Evolutionary conservation across 345 rosid species (phyloP).

Genomic region (Brassica incana): DNA sequence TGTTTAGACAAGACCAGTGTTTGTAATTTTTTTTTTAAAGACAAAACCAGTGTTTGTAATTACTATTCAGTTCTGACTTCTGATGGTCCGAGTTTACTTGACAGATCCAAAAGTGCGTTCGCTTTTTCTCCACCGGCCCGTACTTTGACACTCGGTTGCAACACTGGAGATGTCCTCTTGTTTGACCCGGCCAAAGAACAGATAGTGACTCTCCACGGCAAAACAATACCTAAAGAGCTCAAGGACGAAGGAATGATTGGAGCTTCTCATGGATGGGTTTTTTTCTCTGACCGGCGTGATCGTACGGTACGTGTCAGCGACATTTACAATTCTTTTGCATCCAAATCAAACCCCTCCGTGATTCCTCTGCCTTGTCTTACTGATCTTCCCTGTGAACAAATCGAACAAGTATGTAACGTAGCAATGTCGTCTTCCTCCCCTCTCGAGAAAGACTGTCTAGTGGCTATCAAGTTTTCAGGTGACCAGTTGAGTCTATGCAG

Average conservation of each 20-base stretch:
- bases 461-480: background rate
- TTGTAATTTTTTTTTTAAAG: background rate
- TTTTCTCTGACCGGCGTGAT: background rate
- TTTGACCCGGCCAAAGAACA: background rate
- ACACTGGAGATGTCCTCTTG: background rate
- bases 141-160: background rate
- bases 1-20: background rate
- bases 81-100: background rate
- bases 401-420: background rate
- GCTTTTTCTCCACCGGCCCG: background rate
- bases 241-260: background rate
- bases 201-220: background rate
- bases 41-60: background rate
- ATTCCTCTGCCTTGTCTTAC: background rate
- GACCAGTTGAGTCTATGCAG: background rate
- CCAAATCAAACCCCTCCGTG: background rate
- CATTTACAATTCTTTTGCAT: background rate
- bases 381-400: background rate
- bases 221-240: background rate
- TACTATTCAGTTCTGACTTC: background rate
- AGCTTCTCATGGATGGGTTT: background rate
- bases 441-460: background rate
- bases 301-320: background rate
- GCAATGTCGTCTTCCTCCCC: background rate
- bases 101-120: background rate